Evolutionary conservation across 805 yeast genomes (phyloP).

Genomic region (Cyberlindnera maclurae): DNA sequence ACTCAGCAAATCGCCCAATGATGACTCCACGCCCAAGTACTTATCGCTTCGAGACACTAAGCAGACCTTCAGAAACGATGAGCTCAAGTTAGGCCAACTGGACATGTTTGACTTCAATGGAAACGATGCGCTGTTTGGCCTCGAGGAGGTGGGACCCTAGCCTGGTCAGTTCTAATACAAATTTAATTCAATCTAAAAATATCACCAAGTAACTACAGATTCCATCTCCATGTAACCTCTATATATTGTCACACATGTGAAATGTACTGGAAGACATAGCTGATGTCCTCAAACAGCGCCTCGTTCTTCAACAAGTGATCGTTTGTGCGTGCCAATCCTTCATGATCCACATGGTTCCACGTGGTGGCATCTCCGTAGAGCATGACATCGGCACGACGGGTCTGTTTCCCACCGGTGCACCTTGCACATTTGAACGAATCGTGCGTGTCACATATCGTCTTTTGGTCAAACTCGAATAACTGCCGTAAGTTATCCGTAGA

Average conservation of each 20-base stretch:
- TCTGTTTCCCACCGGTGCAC: conserved; percentile 57
- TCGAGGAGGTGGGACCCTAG: not conserved
- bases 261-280: conserved; percentile 88
- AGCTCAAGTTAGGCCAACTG: not conserved
- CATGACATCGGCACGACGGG: conserved; percentile 71
- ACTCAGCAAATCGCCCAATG: not conserved
- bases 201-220: too few species aligned
- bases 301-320: conserved; percentile 78
- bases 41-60: too few species aligned
- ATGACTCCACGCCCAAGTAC: not conserved
- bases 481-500: conserved; percentile 74
- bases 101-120: conserved; percentile 1
- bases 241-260: conserved; percentile 42
- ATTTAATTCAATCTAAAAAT: too few species aligned
- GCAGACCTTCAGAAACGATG: too few species aligned
- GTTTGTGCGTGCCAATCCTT: conserved; percentile 54
- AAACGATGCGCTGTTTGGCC: conserved; percentile 4
- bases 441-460: conserved; percentile 83
- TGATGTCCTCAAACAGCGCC: conserved; percentile 55
- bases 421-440: conserved; percentile 85
- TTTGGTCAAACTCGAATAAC: conserved; percentile 61
- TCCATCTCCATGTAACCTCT: too few species aligned
- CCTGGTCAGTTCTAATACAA: too few species aligned
- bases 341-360: conserved; percentile 85
- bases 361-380: conserved; percentile 95